These are phyloP conservation scores for Pelagophyceae sp. DNA, from an alignment of 352 stramenopile genomes.

Conservation along the genomic window DNA sequence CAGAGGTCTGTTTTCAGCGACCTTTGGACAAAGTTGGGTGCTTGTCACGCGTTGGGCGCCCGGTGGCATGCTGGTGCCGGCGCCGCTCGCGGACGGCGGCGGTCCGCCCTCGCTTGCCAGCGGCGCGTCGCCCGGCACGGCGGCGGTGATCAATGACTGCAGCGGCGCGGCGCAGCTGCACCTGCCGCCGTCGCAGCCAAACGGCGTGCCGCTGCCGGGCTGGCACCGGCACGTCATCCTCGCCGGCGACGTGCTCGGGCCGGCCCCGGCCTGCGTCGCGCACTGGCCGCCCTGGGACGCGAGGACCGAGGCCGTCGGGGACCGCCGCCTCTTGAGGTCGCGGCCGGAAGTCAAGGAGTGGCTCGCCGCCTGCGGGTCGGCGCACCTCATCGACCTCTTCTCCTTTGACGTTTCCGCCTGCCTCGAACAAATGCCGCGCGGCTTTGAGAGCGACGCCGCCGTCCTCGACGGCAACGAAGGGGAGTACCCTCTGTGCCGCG, in stretches of 20 bases:
- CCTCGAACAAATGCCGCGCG: not conserved
- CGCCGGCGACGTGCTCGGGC: not conserved
- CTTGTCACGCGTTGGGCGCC: too few relatives aligned
- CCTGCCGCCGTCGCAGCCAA: not conserved
- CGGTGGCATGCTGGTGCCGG: too few relatives aligned
- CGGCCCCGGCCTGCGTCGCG: not conserved
- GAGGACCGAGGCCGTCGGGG: not conserved
- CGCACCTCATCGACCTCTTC: not conserved
- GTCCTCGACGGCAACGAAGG: not conserved
- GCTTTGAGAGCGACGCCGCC: not conserved
- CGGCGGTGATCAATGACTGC: not conserved
- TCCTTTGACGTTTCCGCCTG: not conserved
- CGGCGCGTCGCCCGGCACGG: too few relatives aligned
- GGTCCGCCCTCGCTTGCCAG: too few relatives aligned
- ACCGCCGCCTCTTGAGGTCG: not conserved
- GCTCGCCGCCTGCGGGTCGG: not conserved
- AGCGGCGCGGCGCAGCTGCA: not conserved
- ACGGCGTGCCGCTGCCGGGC: not conserved
- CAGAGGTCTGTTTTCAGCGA: too few relatives aligned
- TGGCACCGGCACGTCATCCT: constrained; percentile 9
- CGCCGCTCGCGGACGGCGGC: too few relatives aligned
- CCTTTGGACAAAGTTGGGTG: too few relatives aligned
- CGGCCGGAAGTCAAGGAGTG: not conserved
- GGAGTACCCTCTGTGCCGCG: not conserved
- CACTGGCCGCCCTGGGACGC: constrained; percentile 12